Conservation (phyloP, 139 green algal species). For the Zygnema circumcarinatum region DNA sequence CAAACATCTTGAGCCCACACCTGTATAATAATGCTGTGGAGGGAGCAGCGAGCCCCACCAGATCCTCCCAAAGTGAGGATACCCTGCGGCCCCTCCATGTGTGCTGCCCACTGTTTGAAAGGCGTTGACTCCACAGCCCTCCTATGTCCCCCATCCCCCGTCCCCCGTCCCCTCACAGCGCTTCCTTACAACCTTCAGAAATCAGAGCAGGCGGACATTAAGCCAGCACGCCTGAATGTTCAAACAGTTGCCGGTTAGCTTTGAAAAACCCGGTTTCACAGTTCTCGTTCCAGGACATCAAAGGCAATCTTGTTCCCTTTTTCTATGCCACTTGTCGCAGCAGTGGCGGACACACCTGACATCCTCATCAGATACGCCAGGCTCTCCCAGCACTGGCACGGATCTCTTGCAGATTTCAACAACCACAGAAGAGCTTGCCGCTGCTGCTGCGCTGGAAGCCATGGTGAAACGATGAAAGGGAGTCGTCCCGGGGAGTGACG, state of each 20-base stretch:
- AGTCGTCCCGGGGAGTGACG: background rate
- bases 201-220: background rate
- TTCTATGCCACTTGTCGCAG: background rate
- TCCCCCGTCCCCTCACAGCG: background rate
- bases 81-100: background rate
- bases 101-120: conserved; percentile 5
- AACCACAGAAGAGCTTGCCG: too few species aligned
- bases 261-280: too few species aligned
- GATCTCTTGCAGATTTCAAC: background rate
- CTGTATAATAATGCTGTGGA: background rate
- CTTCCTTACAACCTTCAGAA: background rate
- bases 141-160: background rate
- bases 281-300: too few species aligned
- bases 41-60: conserved; percentile 18
- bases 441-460: background rate
- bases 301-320: background rate
- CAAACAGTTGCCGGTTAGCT: too few species aligned
- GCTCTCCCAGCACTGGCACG: background rate
- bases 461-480: background rate
- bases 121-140: background rate
- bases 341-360: background rate
- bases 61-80: conserved; percentile 12
- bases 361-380: background rate
- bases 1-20: too few species aligned
- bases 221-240: too few species aligned